These are phyloP conservation scores for Mucor indicus DNA, from an alignment of 371 early-diverging fungal genomes.

Conservation along the genomic window DNA sequence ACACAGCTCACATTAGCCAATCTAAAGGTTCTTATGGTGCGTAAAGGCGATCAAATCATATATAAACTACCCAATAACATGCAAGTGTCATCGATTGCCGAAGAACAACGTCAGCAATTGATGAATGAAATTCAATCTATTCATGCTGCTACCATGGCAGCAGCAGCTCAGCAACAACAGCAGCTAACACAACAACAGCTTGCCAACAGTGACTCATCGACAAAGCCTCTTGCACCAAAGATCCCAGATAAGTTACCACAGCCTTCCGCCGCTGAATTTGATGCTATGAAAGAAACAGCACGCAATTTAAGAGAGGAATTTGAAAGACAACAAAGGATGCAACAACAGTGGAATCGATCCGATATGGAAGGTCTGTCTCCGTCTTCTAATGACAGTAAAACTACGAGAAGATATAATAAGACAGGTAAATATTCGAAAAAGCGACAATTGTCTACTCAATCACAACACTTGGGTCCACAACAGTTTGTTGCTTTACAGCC, in stretches of 20 bases:
- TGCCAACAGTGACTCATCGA: too few relatives aligned
- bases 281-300: slow-evolving; percentile 38
- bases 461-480: too few relatives aligned
- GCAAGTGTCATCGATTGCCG: slow-evolving; percentile 48
- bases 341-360: too few relatives aligned
- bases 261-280: slow-evolving; percentile 31
- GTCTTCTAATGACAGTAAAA: slow-evolving; percentile 29
- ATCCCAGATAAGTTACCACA: slow-evolving; percentile 19
- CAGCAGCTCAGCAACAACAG: slow-evolving; percentile 32
- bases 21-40: slow-evolving; percentile 57
- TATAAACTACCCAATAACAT: slow-evolving; percentile 62
- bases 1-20: slow-evolving; percentile 59
- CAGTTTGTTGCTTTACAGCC: too few relatives aligned
- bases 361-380: too few relatives aligned
- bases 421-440: slow-evolving; percentile 69
- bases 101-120: slow-evolving; percentile 49
- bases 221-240: slow-evolving; percentile 34
- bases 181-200: too few relatives aligned
- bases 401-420: slow-evolving; percentile 60
- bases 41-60: slow-evolving; percentile 59
- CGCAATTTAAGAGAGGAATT: slow-evolving; percentile 37
- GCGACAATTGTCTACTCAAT: slow-evolving; percentile 27
- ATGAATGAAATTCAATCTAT: slow-evolving; percentile 53
- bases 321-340: slow-evolving; percentile 24
- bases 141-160: slow-evolving; percentile 50